phyloP scores from a whole-genome alignment of 345 rosid species.

The Linum usitatissimum region DNA sequence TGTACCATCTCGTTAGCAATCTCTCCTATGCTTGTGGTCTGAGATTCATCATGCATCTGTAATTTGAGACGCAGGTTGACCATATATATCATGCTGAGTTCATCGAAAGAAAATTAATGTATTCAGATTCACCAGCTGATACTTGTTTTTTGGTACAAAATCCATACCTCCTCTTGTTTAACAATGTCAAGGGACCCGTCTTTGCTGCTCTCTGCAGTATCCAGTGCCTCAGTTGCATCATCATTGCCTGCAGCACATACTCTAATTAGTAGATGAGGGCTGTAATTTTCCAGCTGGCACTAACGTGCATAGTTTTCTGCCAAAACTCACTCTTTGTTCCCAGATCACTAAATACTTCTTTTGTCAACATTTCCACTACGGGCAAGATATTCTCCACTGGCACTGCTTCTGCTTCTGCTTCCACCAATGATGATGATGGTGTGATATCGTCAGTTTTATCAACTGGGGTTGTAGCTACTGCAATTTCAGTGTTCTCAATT shows the following conservation, averaged over 20 bases:
- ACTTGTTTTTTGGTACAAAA: neutral
- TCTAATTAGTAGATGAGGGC: neutral
- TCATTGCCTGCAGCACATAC: slow-evolving; percentile 10
- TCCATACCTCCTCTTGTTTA: slow-evolving; percentile 21
- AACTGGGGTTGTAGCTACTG: slow-evolving; percentile 3
- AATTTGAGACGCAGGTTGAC: neutral
- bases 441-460: slow-evolving; percentile 1
- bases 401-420: slow-evolving; percentile 10
- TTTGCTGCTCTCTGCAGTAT: slow-evolving; percentile 6
- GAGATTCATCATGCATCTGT: slow-evolving; percentile 11
- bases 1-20: slow-evolving; percentile 1
- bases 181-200: neutral
- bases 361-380: neutral
- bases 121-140: too few species aligned
- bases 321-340: slow-evolving; percentile 14
- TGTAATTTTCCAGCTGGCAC: neutral
- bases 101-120: too few species aligned
- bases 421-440: neutral
- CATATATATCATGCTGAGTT: neutral
- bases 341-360: slow-evolving; percentile 11
- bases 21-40: slow-evolving; percentile 3
- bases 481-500: slow-evolving; percentile 6
- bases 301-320: neutral
- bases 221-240: slow-evolving; percentile 5
- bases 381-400: slow-evolving; percentile 7